Conservation (phyloP, 345 rosid species). For the Boechera stricta region DNA sequence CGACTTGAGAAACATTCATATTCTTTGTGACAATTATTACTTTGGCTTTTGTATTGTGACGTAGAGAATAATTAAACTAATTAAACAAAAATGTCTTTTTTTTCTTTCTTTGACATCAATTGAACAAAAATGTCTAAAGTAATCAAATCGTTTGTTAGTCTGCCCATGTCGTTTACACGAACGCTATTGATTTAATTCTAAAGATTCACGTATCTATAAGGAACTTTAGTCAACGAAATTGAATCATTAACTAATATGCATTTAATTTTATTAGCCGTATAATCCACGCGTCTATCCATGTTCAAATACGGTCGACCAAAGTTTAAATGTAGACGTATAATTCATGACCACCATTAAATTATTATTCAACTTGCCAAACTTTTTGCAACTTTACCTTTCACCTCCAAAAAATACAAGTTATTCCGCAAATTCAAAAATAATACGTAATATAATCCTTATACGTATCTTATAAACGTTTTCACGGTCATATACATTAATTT, state of each 20-base stretch:
- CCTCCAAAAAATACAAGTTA: too few relatives aligned
- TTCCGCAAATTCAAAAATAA: too few relatives aligned
- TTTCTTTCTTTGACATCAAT: neutral
- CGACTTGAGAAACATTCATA: slow-evolving; percentile 9
- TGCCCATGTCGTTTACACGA: slow-evolving; percentile 36
- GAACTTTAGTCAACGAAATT: slow-evolving; percentile 22
- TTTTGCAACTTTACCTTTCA: too few relatives aligned
- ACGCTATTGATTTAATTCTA: slow-evolving; percentile 14
- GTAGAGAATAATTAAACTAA: neutral
- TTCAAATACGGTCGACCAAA: neutral
- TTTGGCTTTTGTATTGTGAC: neutral
- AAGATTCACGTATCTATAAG: slow-evolving; percentile 36
- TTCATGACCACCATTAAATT: neutral
- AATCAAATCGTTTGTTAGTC: slow-evolving; percentile 17
- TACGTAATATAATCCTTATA: too few relatives aligned
- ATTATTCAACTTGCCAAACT: neutral
- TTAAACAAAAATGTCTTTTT: too few relatives aligned
- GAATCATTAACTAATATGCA: slow-evolving; percentile 9
- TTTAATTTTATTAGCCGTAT: slow-evolving; percentile 8
- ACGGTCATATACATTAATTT: too few relatives aligned
- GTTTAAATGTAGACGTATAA: neutral
- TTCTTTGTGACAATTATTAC: slow-evolving; percentile 7
- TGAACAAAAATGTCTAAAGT: slow-evolving; percentile 1
- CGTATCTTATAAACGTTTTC: too few relatives aligned
- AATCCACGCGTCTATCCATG: slow-evolving; percentile 18